These are phyloP conservation scores for Globisporangium irregulare DNA, from an alignment of 352 stramenopile species.

Conservation along the genomic window DNA sequence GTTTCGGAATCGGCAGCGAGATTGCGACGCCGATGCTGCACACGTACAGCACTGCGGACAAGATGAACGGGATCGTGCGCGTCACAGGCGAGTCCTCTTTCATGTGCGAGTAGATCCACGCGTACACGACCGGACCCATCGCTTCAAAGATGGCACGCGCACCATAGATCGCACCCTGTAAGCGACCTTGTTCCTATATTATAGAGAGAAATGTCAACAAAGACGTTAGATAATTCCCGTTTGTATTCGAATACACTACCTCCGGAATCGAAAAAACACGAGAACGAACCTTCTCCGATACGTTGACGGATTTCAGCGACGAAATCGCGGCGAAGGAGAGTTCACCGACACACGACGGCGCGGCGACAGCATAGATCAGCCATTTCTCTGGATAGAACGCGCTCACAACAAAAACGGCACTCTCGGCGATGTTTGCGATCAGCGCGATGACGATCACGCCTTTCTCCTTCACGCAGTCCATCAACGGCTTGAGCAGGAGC, in stretches of 20 bases:
- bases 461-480: conserved; percentile 54
- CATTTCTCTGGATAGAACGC: conserved; percentile 58
- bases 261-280: background rate
- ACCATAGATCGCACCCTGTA: conserved; percentile 73
- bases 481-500: conserved; percentile 59
- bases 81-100: conserved; percentile 38
- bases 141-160: conserved; percentile 65
- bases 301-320: conserved; percentile 62
- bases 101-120: conserved; percentile 56
- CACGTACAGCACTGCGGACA: conserved; percentile 51
- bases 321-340: conserved; percentile 69
- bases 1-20: conserved; percentile 30
- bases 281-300: conserved; percentile 40
- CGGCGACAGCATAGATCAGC: conserved; percentile 48
- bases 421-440: conserved; percentile 36
- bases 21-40: conserved; percentile 48
- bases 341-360: conserved; percentile 48
- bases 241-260: background rate
- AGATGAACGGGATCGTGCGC: conserved; percentile 52
- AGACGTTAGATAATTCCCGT: background rate
- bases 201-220: background rate
- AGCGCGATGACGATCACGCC: conserved; percentile 67
- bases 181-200: conserved; percentile 58
- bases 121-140: conserved; percentile 49
- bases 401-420: conserved; percentile 32